These are phyloP conservation scores for Geotrichum fermentans DNA, from an alignment of 1,139 yeast genomes.

Conservation along the genomic window DNA sequence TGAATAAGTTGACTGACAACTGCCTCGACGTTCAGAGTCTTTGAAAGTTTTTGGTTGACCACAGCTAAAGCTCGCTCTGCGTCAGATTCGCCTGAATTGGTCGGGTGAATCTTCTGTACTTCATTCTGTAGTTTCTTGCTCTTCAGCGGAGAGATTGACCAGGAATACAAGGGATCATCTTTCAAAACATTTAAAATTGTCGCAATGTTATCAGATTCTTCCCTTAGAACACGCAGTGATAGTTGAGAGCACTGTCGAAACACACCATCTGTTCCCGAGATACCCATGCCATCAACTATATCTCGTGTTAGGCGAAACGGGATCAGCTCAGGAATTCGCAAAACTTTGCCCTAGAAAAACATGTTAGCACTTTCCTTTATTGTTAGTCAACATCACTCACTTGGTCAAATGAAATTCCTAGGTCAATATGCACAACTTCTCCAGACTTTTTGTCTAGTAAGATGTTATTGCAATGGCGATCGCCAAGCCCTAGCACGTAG, in stretches of 20 bases:
- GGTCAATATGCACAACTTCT: constrained; percentile 91
- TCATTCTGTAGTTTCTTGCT: constrained; percentile 49
- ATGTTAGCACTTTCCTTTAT: background rate
- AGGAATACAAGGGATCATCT: constrained; percentile 89
- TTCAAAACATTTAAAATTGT: constrained; percentile 80
- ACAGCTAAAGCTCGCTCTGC: constrained; percentile 73
- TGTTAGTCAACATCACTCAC: constrained; percentile 1
- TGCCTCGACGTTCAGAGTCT: constrained; percentile 76
- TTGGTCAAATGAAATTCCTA: constrained; percentile 89
- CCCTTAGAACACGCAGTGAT: constrained; percentile 62
- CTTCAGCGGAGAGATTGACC: constrained; percentile 46
- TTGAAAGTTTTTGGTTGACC: constrained; percentile 69
- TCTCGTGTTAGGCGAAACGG: constrained; percentile 92
- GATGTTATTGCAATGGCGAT: constrained; percentile 88
- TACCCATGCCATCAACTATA: constrained; percentile 87
- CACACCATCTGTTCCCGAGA: constrained; percentile 72
- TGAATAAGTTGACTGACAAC: constrained; percentile 73
- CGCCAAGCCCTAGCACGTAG: constrained; percentile 84
- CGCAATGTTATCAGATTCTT: constrained; percentile 62
- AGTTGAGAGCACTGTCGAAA: constrained; percentile 70
- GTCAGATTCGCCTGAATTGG: constrained; percentile 52
- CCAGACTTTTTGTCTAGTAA: constrained; percentile 74
- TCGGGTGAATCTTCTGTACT: constrained; percentile 35
- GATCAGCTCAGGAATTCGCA: constrained; percentile 87
- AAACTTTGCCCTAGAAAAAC: constrained; percentile 57